These are phyloP conservation scores for Wickerhamomyces strasburgensis DNA, from an alignment of 805 yeast genomes.

Conservation along the genomic window DNA sequence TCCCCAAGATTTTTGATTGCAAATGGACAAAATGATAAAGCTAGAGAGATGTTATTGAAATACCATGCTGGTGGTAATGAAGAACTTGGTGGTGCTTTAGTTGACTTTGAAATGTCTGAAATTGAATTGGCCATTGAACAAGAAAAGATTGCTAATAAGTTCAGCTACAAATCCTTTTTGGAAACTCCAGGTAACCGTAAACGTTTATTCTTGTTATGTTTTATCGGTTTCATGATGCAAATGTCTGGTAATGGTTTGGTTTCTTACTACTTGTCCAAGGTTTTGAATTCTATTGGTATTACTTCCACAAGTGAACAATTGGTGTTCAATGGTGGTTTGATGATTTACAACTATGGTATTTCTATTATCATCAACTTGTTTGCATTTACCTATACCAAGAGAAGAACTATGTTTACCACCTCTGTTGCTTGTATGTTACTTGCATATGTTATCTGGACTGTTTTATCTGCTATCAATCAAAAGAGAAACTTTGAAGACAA, in stretches of 20 bases:
- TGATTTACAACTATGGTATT: slow-evolving; percentile 39
- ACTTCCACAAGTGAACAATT: slow-evolving; percentile 41
- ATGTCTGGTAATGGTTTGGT: slow-evolving; percentile 49
- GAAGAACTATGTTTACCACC: slow-evolving; percentile 34
- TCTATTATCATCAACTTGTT: slow-evolving; percentile 28
- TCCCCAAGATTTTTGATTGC: slow-evolving; percentile 42
- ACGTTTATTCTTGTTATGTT: slow-evolving; percentile 33
- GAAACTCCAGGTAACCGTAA: slow-evolving; percentile 35
- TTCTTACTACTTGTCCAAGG: slow-evolving; percentile 46
- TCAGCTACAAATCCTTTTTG: slow-evolving; percentile 37
- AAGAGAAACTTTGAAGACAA: slow-evolving; percentile 37
- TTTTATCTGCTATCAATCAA: slow-evolving; percentile 42
- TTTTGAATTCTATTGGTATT: slow-evolving; percentile 49
- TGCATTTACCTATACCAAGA: slow-evolving; percentile 28
- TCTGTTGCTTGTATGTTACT: slow-evolving; percentile 34
- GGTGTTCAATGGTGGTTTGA: slow-evolving; percentile 46
- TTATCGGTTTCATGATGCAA: slow-evolving; percentile 37
- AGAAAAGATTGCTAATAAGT: slow-evolving; percentile 31
- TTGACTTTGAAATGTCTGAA: slow-evolving; percentile 37
- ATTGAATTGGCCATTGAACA: slow-evolving; percentile 35
- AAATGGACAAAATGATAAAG: slow-evolving; percentile 38
- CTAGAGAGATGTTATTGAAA: slow-evolving; percentile 35
- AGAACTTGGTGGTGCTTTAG: slow-evolving; percentile 21
- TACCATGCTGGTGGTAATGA: slow-evolving; percentile 35
- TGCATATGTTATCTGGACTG: slow-evolving; percentile 39